phyloP scores from a whole-genome alignment of 2,329 filamentous ascomycete species.

The Exserohilum rostratum region DNA sequence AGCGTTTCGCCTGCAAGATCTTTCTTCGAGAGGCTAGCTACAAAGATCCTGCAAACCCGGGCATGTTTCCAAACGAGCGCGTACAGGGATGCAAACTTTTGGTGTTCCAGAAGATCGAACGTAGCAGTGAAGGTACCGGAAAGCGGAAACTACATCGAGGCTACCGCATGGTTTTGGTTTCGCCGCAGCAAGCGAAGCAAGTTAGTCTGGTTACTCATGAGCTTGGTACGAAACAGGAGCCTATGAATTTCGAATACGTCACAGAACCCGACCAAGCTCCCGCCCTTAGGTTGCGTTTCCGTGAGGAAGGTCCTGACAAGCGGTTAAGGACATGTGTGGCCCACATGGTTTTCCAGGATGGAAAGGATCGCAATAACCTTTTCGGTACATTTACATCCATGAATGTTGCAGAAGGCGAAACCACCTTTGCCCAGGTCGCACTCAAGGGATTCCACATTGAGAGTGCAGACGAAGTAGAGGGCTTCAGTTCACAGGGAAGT shows the following conservation, averaged over 20 bases:
- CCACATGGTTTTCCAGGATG: constrained; percentile 76
- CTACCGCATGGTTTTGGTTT: constrained; percentile 78
- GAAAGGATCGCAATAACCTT: constrained; percentile 72
- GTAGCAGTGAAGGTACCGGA: constrained; percentile 74
- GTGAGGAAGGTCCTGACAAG: constrained; percentile 61
- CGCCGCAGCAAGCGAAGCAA: constrained; percentile 76
- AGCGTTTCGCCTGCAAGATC: constrained; percentile 71
- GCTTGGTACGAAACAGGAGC: constrained; percentile 64
- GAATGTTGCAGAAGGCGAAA: constrained; percentile 70
- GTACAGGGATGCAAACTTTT: constrained; percentile 73
- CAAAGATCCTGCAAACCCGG: constrained; percentile 73
- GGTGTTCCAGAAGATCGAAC: constrained; percentile 74
- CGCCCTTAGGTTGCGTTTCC: constrained; percentile 72
- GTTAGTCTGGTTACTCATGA: constrained; percentile 77
- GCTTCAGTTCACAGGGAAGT: constrained; percentile 48
- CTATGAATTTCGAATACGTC: constrained; percentile 76
- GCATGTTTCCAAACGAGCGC: constrained; percentile 76
- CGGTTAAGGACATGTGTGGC: constrained; percentile 62
- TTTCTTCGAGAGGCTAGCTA: constrained; percentile 79
- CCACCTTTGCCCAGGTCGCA: constrained; percentile 71
- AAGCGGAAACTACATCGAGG: constrained; percentile 76
- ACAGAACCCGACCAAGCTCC: constrained; percentile 67
- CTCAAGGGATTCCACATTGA: constrained; percentile 71
- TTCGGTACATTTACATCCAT: constrained; percentile 77
- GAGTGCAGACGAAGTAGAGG: constrained; percentile 58